phyloP scores from a whole-genome alignment of 1,284 basidiomycete species.

The Papiliotrema terrestris region DNA sequence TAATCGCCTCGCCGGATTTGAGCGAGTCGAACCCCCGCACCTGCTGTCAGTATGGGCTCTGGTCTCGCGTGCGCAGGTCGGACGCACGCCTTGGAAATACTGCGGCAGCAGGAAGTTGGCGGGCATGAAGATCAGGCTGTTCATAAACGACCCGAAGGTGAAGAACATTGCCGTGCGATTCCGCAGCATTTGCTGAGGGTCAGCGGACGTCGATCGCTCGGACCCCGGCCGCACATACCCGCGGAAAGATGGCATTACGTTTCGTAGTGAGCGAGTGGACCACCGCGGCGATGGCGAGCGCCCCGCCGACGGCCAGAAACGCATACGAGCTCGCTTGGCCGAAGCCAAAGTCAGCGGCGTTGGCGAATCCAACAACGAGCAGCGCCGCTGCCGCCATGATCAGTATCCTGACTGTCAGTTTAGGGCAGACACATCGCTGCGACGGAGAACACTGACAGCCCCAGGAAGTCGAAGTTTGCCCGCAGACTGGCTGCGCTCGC shows the following conservation, averaged over 20 bases:
- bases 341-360: slow-evolving; percentile 46
- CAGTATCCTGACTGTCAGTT: slow-evolving; percentile 46
- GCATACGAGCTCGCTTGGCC: slow-evolving; percentile 60
- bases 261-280: slow-evolving; percentile 68
- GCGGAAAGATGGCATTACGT: slow-evolving; percentile 53
- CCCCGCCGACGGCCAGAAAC: slow-evolving; percentile 65
- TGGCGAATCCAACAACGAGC: slow-evolving; percentile 70
- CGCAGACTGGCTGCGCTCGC: slow-evolving; percentile 43
- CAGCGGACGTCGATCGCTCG: background rate
- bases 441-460: slow-evolving; percentile 17
- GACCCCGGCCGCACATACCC: background rate
- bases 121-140: slow-evolving; percentile 35
- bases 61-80: background rate
- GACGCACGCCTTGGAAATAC: slow-evolving; percentile 42
- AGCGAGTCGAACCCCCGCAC: slow-evolving; percentile 22
- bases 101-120: slow-evolving; percentile 35
- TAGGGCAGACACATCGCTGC: background rate
- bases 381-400: slow-evolving; percentile 70
- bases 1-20: slow-evolving; percentile 24
- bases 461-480: slow-evolving; percentile 42
- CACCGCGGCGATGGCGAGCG: slow-evolving; percentile 57
- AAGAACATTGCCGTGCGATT: slow-evolving; percentile 44
- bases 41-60: background rate
- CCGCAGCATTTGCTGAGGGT: slow-evolving; percentile 28
- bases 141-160: slow-evolving; percentile 31